Evolutionary conservation across 2,329 filamentous ascomycete species (phyloP).

Genomic region (Lecanicillium sp.): DNA sequence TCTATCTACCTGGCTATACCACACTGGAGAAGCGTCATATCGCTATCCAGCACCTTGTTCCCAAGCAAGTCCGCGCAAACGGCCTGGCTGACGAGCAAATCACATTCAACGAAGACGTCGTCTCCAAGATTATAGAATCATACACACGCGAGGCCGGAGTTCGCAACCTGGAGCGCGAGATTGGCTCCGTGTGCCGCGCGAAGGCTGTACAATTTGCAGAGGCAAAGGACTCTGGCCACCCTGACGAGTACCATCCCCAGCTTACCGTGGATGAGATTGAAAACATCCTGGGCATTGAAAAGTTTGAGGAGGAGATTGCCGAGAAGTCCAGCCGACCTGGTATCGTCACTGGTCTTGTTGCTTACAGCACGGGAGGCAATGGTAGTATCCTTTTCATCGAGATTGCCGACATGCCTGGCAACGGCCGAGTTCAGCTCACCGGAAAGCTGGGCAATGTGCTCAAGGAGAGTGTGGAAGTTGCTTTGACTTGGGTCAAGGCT

Average conservation of each 20-base stretch:
- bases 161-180: slow-evolving; percentile 90
- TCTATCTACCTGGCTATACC: slow-evolving; percentile 88
- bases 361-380: slow-evolving; percentile 86
- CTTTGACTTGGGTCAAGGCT: slow-evolving; percentile 92
- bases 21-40: slow-evolving; percentile 96
- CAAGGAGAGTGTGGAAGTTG: slow-evolving; percentile 95
- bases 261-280: slow-evolving; percentile 79
- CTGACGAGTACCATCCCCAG: slow-evolving; percentile 63
- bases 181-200: slow-evolving; percentile 86
- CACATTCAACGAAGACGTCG: slow-evolving; percentile 68
- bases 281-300: slow-evolving; percentile 83
- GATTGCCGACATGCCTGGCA: slow-evolving; percentile 93
- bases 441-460: slow-evolving; percentile 94
- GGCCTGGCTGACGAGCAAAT: slow-evolving; percentile 73
- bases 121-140: slow-evolving; percentile 90
- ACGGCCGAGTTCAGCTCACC: slow-evolving; percentile 85
- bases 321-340: slow-evolving; percentile 78
- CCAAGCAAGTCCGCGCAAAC: slow-evolving; percentile 90
- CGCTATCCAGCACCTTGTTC: slow-evolving; percentile 84
- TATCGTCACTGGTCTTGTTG: slow-evolving; percentile 91
- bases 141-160: slow-evolving; percentile 97
- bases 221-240: slow-evolving; percentile 65
- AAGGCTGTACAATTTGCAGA: slow-evolving; percentile 95
- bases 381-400: slow-evolving; percentile 98
- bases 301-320: slow-evolving; percentile 91